Evolutionary conservation across 345 rosid species (phyloP), one percentile per base, ranked within the genome.

Genomic region (Orychophragmus violaceus): DNA sequence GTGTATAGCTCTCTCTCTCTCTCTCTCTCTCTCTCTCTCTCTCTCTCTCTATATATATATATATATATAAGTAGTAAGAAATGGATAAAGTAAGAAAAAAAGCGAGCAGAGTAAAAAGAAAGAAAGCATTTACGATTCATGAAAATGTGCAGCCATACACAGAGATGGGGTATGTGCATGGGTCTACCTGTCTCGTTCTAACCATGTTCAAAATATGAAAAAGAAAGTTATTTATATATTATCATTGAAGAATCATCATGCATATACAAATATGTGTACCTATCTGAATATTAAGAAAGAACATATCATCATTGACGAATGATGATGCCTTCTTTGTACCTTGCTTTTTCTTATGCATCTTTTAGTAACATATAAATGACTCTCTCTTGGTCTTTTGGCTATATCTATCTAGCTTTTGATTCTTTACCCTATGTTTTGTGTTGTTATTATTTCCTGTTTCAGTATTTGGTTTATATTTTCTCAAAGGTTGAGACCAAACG

Each of bases 71-170:
- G 70, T 61, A 75, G 60, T 69, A 30, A 74, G 68, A 74, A 56
- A 66, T 68, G 64, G 64, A 74, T 35, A 74, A 61, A 67, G 77
- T 67, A 61, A 67, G 69, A 49, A 67, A 59, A n/a, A 59, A n/a
- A 44, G 21, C 52, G 62, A 45, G 70, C 39, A 59, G 68, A 24
- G 72, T 66, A 67, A 61, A 74, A 42, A n/a, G n/a, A n/a, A 39
- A 52, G 62, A 73, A 74, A 68, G 78, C 74, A 68, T 68, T 75
- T 68, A 75, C 70, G 69, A 74, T 67, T 54, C 77, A 74, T 67
- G 66, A 74, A 74, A 62, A 61, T 68, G 61, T 62, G 66, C 42
- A 74, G 67, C 59, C 77, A 59, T 30, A 72, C 66, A 57, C 65
- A 64, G 66, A 64, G 71, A 72, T 72, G 76, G 71, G 66, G 8